phyloP scores from a whole-genome alignment of 73 alveolate genomes.

The Symbiodinium pilosum region DNA sequence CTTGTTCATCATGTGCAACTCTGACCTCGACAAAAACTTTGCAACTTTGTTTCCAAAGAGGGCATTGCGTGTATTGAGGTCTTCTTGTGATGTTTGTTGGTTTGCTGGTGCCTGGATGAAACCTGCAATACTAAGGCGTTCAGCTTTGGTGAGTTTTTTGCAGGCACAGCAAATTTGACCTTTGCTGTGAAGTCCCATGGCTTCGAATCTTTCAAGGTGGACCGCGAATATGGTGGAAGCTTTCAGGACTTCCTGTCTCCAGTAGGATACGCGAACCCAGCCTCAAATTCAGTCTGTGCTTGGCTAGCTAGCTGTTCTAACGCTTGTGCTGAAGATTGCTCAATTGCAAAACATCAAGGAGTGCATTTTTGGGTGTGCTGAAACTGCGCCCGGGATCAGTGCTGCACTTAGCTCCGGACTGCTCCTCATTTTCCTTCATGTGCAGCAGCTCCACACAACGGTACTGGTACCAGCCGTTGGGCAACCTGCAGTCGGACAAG shows the following conservation, averaged over 20 bases:
- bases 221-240: background rate
- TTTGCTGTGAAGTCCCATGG: background rate
- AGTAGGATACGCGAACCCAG: no score
- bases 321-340: no score
- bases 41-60: no score
- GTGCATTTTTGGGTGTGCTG: background rate
- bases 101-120: no score
- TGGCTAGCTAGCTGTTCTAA: no score
- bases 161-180: background rate
- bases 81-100: no score
- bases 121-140: no score
- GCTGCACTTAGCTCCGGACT: conserved; percentile 1
- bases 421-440: background rate
- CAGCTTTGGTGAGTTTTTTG: background rate
- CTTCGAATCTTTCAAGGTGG: background rate
- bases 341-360: background rate
- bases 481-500: background rate
- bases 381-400: background rate
- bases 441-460: background rate
- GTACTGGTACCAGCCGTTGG: background rate
- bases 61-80: no score
- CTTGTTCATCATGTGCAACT: no score
- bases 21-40: no score
- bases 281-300: no score
- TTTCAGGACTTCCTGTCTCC: no score